Evolutionary conservation across 1,284 basidiomycete genomes (phyloP).

Genomic region (Baeospora myosura): DNA sequence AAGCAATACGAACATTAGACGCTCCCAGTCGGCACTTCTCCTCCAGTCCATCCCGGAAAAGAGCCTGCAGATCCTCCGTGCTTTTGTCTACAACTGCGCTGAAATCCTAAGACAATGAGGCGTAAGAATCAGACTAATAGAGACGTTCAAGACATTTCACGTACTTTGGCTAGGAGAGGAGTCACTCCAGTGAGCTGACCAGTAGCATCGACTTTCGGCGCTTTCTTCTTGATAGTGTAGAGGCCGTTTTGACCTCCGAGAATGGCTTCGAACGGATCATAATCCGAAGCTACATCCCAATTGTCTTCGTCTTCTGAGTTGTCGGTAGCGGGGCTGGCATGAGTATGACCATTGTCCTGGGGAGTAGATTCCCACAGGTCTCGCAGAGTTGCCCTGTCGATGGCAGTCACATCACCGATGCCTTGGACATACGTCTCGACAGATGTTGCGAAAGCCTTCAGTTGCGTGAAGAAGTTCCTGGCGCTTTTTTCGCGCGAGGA

Average conservation of each 20-base stretch:
- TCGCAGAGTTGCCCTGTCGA: constrained; percentile 42
- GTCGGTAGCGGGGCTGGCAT: constrained; percentile 17
- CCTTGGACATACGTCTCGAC: constrained; percentile 43
- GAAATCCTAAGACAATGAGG: constrained; percentile 45
- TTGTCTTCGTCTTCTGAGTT: constrained; percentile 18
- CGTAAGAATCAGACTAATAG: background rate
- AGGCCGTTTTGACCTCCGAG: constrained; percentile 26
- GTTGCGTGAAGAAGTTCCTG: constrained; percentile 36
- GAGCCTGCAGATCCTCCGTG: constrained; percentile 37
- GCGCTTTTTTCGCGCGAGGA: constrained; percentile 49
- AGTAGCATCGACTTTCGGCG: constrained; percentile 33
- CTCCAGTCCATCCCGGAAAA: constrained; percentile 48
- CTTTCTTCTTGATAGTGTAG: constrained; percentile 28
- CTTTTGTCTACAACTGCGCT: constrained; percentile 32
- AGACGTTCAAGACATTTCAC: constrained; percentile 9
- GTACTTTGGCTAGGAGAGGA: constrained; percentile 36
- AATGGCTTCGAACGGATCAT: constrained; percentile 26
- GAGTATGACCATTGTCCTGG: constrained; percentile 14
- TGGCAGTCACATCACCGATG: constrained; percentile 40
- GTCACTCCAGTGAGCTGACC: constrained; percentile 39
- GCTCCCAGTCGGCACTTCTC: constrained; percentile 50
- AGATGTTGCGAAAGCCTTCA: constrained; percentile 41
- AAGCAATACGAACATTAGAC: constrained; percentile 32
- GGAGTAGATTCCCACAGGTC: constrained; percentile 42
- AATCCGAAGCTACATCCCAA: constrained; percentile 13